Base-by-base conservation (phyloP, 495 filamentous ascomycete genomes). In the Penicillium antarcticum region DNA sequence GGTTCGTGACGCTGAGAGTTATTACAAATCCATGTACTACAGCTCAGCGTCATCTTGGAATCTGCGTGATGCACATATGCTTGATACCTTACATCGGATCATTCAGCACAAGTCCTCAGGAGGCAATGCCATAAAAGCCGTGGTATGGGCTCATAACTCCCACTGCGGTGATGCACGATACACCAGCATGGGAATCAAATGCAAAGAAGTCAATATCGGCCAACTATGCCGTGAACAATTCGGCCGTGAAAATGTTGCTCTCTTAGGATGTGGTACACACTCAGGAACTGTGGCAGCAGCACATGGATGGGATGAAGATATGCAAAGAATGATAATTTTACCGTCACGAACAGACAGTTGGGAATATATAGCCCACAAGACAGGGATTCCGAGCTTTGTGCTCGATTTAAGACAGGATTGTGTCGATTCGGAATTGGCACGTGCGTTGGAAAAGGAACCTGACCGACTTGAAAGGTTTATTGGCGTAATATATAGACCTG, bases 71-170 rank as follows among this genome's bases (percentile, higher is more conserved):
- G 66, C 65, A 6, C 81, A 84, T 55, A 82, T 82, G 80, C 79
- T 82, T 44, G 67, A 80, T 7, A 80, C 80, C 2, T 63, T 84
- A 18, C 48, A 56, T 5, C 74, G 78, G 7, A 49, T 80, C 4
- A 53, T 82, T 18, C 61, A 76, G 32, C 66, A 73, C n/a, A n/a
- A n/a, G n/a, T n/a, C n/a, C n/a, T 35, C 72, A 74, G 16, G 69
- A 26, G 61, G 63, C 4, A 48, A 66, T 62, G 26, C n/a, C n/a
- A n/a, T n/a, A n/a, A 82, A 81, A 41, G 80, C 76, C 3, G 65
- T 84, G 17, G 75, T 83, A 2, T 83, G 81, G 80, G 80, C 78
- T 47, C 81, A 83, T 51, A 84, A 83, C 56, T 81, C 78, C 26
- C 80, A 83, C 43, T 66, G 80, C 41, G 80, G 81, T 14, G 80